Evolutionary conservation across 2,329 filamentous ascomycete species (phyloP), one percentile per base, ranked within the genome.

Genomic region (Helotiales sp.): DNA sequence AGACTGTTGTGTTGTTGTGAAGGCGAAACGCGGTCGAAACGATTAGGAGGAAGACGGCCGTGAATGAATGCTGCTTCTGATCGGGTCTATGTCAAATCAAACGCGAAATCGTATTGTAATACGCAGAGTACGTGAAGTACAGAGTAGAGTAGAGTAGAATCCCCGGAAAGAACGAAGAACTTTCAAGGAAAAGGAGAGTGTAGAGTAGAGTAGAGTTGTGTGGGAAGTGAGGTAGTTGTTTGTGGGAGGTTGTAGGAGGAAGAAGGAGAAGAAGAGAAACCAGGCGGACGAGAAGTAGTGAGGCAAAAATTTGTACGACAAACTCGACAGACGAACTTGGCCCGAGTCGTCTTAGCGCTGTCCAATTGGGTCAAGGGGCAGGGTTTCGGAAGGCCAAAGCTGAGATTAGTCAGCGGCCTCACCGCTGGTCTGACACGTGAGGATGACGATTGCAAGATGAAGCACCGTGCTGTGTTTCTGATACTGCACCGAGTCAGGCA

Each of bases 161-260:
- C 79, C 81, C 82, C 78, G 81, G 77, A 78, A 77, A 79, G 77
- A 73, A 70, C 68, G 64, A 71, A 73, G 67, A 75, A 79, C 79
- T 80, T 82, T 83, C 79, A 81, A 82, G 79, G 79, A 79, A 79
- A 80, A 77, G 74, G 71, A 63, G 71, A 71, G 72, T n/a, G n/a
- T n/a, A n/a, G 70, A 68, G 69, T 24, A 61, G 62, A 67, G 67
- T 45, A 60, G 43, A 55, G 26, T 65, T 64, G 28, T 17, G 40
- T 13, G 10, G 63, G 55, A 15, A 55, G 57, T 45, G 40, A 45
- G 22, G 54, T 63, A 45, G 65, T 69, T 69, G 65, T 69, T 63
- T 65, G 52, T 57, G 54, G 60, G 69, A 54, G 45, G 69, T 57
- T 32, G 61, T 60, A 52, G 64, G 67, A 57, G 40, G 58, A 64